Evolutionary conservation across 768 basidiomycete species (phyloP).

Genomic region (Psilocybe subaeruginosa): DNA sequence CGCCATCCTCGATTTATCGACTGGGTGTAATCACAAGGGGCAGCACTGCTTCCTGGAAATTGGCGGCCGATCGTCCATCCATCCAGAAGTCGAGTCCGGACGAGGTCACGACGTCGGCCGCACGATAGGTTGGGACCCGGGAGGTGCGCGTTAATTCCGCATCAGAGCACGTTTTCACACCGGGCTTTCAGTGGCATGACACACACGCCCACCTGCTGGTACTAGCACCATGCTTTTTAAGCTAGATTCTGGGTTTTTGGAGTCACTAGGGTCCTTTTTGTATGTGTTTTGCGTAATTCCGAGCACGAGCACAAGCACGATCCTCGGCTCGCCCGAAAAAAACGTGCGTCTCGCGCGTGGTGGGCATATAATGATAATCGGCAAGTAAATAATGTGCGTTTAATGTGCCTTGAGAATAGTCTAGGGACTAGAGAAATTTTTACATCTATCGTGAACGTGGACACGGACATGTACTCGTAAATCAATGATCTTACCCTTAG

Average conservation of each 20-base stretch:
- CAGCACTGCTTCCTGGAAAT: no score
- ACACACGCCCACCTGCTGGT: not conserved
- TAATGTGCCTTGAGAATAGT: not conserved
- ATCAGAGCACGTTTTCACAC: not conserved
- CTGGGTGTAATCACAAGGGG: not conserved
- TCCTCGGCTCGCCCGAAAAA: not conserved
- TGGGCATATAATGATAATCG: not conserved
- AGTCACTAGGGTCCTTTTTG: not conserved
- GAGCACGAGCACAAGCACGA: not conserved
- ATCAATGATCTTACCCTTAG: not conserved
- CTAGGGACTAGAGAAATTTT: not conserved
- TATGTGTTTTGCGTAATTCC: not conserved
- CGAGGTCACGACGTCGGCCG: no score
- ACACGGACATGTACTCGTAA: not conserved
- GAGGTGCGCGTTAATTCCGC: not conserved
- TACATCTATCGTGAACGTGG: not conserved
- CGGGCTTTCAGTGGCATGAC: not conserved
- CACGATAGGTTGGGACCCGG: not conserved
- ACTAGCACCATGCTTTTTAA: not conserved
- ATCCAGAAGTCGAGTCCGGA: not conserved
- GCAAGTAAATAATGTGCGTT: not conserved
- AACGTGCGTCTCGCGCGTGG: not conserved
- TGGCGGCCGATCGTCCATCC: no score
- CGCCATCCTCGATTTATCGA: not conserved
- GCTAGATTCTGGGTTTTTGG: not conserved